Evolutionary conservation across 495 filamentous ascomycete species (phyloP).

Genomic region (Penicillium dipodomyicola): DNA sequence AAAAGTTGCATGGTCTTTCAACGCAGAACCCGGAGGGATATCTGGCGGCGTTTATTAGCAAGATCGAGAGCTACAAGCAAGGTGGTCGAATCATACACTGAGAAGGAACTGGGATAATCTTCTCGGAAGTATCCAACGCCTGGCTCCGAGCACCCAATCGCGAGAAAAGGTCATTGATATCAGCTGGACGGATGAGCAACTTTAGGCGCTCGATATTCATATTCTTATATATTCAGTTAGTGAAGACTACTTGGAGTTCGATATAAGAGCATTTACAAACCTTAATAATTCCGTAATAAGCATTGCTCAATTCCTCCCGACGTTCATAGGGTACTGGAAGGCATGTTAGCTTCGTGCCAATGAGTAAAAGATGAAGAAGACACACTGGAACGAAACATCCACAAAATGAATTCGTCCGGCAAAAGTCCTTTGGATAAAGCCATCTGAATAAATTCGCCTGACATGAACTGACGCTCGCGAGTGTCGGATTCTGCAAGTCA

Average conservation of each 20-base stretch:
- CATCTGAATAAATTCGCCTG: constrained; percentile 53
- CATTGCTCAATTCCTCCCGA: constrained; percentile 58
- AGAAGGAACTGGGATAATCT: constrained; percentile 25
- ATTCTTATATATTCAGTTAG: constrained; percentile 20
- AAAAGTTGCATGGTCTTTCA: constrained; percentile 15
- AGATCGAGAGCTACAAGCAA: neutral
- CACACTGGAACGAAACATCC: constrained; percentile 67
- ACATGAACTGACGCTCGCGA: constrained; percentile 63
- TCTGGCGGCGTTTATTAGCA: constrained; percentile 12
- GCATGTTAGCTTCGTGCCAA: constrained; percentile 15
- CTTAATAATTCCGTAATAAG: constrained; percentile 59
- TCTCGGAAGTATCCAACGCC: constrained; percentile 30
- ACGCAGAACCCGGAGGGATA: neutral
- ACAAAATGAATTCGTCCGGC: constrained; percentile 68
- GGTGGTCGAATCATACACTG: constrained; percentile 20
- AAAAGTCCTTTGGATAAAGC: constrained; percentile 54
- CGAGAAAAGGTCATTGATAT: constrained; percentile 37
- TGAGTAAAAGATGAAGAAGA: neutral
- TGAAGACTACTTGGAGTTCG: neutral
- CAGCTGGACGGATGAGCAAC: constrained; percentile 29
- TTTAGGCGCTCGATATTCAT: constrained; percentile 21
- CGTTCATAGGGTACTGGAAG: constrained; percentile 54
- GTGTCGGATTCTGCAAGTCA: constrained; percentile 38
- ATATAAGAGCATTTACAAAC: constrained; percentile 24
- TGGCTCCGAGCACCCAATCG: constrained; percentile 31